phyloP scores from a whole-genome alignment of 371 early-diverging fungal species.

The Funneliformis caledonium region DNA sequence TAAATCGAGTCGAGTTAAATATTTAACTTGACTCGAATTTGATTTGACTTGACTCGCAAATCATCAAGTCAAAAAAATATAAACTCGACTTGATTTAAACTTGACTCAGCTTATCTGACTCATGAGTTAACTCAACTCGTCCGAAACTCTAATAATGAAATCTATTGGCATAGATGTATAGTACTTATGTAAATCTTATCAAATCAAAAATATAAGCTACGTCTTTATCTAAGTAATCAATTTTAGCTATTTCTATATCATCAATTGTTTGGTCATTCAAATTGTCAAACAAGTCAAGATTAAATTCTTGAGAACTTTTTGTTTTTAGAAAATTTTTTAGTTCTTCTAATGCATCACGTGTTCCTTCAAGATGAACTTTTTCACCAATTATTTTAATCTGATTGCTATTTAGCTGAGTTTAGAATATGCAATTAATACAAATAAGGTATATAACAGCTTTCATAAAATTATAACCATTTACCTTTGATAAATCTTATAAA shows the following conservation, averaged over 20 bases:
- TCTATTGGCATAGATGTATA: background rate
- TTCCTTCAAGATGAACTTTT: conserved; percentile 17
- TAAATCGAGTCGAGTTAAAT: too few relatives aligned
- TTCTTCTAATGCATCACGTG: conserved; percentile 25
- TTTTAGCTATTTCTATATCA: background rate
- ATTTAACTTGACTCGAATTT: too few relatives aligned
- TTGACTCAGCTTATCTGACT: too few relatives aligned
- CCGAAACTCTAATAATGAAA: too few relatives aligned
- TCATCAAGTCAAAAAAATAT: too few relatives aligned
- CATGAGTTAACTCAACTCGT: too few relatives aligned
- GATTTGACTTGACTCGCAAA: too few relatives aligned
- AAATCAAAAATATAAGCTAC: conserved; percentile 28
- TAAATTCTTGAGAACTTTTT: background rate
- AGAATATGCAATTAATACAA: conserved; percentile 7
- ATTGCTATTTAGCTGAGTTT: conserved; percentile 26
- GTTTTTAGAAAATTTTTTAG: conserved; percentile 26
- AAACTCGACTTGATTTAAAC: too few relatives aligned
- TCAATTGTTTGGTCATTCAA: background rate
- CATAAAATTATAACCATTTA: background rate
- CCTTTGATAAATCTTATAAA: conserved; percentile 31
- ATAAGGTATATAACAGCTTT: background rate
- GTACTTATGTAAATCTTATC: conserved; percentile 21
- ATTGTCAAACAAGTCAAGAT: background rate
- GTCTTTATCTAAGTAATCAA: conserved; percentile 11
- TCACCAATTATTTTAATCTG: conserved; percentile 25